phyloP scores from a whole-genome alignment of 2,329 filamentous ascomycete genomes.

The Penicillium sp. region DNA sequence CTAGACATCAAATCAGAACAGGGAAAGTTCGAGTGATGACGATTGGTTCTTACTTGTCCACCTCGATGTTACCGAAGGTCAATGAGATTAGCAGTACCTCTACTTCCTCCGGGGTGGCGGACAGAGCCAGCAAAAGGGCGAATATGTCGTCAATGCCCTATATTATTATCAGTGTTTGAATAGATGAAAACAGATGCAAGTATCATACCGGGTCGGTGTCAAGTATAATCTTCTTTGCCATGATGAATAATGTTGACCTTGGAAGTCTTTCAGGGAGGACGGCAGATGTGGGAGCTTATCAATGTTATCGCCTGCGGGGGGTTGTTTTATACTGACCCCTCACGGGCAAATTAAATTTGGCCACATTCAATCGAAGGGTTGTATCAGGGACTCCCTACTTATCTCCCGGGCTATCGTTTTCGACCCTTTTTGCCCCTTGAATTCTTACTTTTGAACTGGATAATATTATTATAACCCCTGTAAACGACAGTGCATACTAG shows the following conservation, averaged over 20 bases:
- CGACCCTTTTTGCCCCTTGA: background rate
- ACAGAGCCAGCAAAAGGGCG: slow-evolving; percentile 81
- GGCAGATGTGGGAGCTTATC: slow-evolving; percentile 12
- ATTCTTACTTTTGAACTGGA: background rate
- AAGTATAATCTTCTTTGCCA: slow-evolving; percentile 82
- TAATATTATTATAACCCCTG: background rate
- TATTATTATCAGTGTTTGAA: background rate
- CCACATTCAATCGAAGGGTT: background rate
- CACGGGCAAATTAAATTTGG: background rate
- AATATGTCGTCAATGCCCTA: slow-evolving; percentile 85
- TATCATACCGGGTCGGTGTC: slow-evolving; percentile 82
- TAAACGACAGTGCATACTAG: background rate
- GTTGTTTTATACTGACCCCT: background rate
- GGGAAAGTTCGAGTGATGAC: too few species aligned
- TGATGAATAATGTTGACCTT: slow-evolving; percentile 32
- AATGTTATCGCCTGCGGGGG: slow-evolving; percentile 11
- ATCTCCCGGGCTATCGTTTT: background rate
- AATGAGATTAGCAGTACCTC: slow-evolving; percentile 83
- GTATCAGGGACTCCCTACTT: background rate
- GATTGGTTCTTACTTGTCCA: slow-evolving; percentile 62
- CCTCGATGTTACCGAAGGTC: slow-evolving; percentile 90
- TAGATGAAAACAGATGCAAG: background rate
- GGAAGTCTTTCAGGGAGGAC: background rate
- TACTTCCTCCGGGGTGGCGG: slow-evolving; percentile 76
- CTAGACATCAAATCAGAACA: slow-evolving; percentile 42